phyloP scores from a whole-genome alignment of 106 monocot species.

The Allium cepa region DNA sequence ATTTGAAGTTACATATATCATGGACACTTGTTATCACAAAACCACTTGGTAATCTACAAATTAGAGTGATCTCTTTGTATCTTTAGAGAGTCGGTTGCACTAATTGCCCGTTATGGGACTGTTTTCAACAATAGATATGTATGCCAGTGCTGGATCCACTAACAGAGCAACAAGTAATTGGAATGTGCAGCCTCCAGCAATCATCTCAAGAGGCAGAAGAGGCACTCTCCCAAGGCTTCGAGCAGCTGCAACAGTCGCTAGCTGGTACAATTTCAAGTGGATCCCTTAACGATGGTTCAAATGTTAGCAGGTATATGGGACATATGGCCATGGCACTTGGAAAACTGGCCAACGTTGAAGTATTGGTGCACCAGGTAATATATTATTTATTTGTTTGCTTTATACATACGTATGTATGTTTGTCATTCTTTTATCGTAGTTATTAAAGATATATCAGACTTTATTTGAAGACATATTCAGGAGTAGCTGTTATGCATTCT shows the following conservation, averaged over 20 bases:
- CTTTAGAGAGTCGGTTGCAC: no score
- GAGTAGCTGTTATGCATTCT: no score
- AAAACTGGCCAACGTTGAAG: conserved; percentile 70
- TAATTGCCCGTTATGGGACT: no score
- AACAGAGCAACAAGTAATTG: conserved; percentile 79
- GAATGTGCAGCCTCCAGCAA: conserved; percentile 77
- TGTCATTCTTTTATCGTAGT: no score
- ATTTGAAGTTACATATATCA: no score
- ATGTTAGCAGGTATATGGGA: conserved; percentile 69
- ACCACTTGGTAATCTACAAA: background rate
- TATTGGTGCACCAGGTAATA: conserved; percentile 73
- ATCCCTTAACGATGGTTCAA: conserved; percentile 31
- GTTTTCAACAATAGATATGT: conserved; percentile 29
- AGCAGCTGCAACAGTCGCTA: conserved; percentile 79
- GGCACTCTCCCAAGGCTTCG: conserved; percentile 82
- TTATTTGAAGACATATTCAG: no score
- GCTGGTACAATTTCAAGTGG: conserved; percentile 56
- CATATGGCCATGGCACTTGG: conserved; percentile 78
- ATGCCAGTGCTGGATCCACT: conserved; percentile 75
- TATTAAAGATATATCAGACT: no score
- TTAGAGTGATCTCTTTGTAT: no score
- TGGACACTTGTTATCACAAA: no score
- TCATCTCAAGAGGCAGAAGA: conserved; percentile 94
- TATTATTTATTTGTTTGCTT: background rate
- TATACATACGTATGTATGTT: background rate